These are phyloP conservation scores for Sextonia rubra DNA, from an alignment of 164 flowering plant genomes.

Conservation along the genomic window DNA sequence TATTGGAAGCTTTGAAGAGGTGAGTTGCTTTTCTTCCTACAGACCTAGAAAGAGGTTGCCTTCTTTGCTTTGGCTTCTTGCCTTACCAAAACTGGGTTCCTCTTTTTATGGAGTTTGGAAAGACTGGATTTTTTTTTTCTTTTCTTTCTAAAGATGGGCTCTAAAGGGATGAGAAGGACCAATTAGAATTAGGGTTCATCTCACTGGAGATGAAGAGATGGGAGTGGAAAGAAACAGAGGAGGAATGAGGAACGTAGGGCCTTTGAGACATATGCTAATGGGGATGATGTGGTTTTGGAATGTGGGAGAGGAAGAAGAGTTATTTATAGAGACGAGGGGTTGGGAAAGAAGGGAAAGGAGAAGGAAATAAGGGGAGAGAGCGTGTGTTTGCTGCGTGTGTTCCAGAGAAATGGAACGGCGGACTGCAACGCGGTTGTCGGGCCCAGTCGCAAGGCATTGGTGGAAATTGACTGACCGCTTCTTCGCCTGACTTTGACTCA, in stretches of 20 bases:
- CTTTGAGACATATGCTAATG: slow-evolving; percentile 28
- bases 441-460: neutral
- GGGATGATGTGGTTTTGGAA: neutral
- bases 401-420: neutral
- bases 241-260: slow-evolving; percentile 29
- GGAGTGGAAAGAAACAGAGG: slow-evolving; percentile 24
- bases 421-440: neutral
- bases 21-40: no score
- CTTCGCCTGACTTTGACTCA: neutral
- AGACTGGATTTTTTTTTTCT: neutral
- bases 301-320: neutral
- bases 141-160: neutral
- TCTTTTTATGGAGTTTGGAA: no score
- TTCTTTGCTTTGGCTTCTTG: no score
- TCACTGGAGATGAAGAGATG: slow-evolving; percentile 38
- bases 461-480: neutral
- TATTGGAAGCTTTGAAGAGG: no score
- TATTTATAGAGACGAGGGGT: neutral
- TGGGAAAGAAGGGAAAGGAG: neutral
- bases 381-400: neutral
- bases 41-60: no score
- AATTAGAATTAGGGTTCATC: slow-evolving; percentile 26
- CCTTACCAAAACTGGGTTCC: no score
- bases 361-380: neutral
- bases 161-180: slow-evolving; percentile 1